Base-by-base conservation (phyloP, 179 eudicot species). In the Actinidia arguta region DNA sequence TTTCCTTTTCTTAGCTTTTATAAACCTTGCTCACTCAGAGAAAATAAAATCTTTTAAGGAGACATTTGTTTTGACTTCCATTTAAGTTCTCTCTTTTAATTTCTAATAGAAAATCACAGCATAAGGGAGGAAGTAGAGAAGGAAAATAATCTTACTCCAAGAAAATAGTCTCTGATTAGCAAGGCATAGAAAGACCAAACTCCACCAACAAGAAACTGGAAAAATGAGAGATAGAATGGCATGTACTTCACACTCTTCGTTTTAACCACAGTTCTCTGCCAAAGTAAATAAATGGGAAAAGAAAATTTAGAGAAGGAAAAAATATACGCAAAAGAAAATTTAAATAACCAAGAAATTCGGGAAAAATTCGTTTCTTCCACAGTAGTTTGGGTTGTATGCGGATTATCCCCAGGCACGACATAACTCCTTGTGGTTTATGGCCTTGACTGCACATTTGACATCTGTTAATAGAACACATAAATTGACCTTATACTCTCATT, bases 201-300 rank as follows among this genome's bases (percentile, higher is more conserved):
- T 0, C 85, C 86, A 4, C 75, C 90, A 44, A 84, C 86, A 61
- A 90, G 79, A 67, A 84, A 86, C 18, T 86, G 85, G 78, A 90
- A 88, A 64, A 88, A 83, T 9, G 89, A 86, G 10, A 90, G 86
- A 52, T 42, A 81, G 61, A 85, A 83, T 27, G 89, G 80, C 87
- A 87, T 81, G 59, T 76, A 86, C 46, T 83, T 82, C 14, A 86
- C 88, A 6, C 88, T 86, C 59, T 83, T 83, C 69, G 67, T 83
- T 79, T 81, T 81, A 1, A 85, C 71, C 74, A 88, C 88, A 4
- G 70, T 75, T 47, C 78, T 78, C 90, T 88, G 75, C 17, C 81
- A 24, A 24, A 24, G 27, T 7, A 27, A 24, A 36, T 10, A 36
- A 14, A 36, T 31, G 1, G 20, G 10, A 25, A 63, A 6, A 58